Base-by-base conservation (phyloP, 768 basidiomycete species). In the Antrodiella citrinella region DNA sequence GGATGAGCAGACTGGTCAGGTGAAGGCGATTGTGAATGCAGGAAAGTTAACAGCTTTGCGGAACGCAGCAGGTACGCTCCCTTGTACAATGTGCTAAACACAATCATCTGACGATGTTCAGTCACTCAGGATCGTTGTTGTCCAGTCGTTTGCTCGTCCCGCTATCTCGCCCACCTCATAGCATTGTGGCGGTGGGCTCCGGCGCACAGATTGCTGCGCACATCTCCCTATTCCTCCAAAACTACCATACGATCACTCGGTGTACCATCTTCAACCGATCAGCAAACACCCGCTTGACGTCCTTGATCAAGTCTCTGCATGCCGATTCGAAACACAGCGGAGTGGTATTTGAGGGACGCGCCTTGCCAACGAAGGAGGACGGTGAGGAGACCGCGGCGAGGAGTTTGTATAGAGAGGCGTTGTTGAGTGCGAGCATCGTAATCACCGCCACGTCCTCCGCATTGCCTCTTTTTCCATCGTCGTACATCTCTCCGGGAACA, bases 11-110 rank as follows among this genome's bases (percentile, higher is more conserved):
- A 81, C 77, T 0, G 91, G 91, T 1, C 67, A 69, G 0, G 75
- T 83, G n/a, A 83, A 75, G 54, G 90, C 86, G 0, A 67, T 94
- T 26, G 66, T 95, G 18, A 94, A 94, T 59, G 85, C 91, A 1
- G 70, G 82, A 23, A 73, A 72, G 35, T 67, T 94, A 57, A 94
- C 92, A 1, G 86, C 91, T 4, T 65, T 91, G 24, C 67, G 92
- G 40, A 95, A 86, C 50, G 90, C 90, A 46, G 86, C 86, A 54
- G 86, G 90, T 84, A 60, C 51, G 70, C 63, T 20, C n/a, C 40
- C 25, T 7, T 20, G 23, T 18, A 9, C 39, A 44, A 48, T 44
- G 10, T 3, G 7, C 41, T n/a, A 10, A 13, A 10, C 11, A 42
- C 35, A 19, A 2, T 4, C 22, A 40, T 4, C n/a, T n/a, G n/a